These are phyloP conservation scores for Heterobasidion occidentale DNA, from an alignment of 1,284 basidiomycete species.

Conservation along the genomic window DNA sequence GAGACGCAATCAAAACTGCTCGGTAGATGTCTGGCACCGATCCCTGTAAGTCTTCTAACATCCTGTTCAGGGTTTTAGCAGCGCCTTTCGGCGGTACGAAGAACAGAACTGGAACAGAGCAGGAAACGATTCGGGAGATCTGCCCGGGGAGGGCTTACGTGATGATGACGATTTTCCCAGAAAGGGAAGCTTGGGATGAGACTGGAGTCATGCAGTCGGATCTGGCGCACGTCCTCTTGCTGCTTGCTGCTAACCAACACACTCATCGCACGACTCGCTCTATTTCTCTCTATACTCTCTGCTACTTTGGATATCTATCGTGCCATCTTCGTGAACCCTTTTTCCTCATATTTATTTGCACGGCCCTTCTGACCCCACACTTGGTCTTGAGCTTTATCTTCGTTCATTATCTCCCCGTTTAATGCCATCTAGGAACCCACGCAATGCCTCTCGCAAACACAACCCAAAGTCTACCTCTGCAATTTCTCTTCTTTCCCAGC, in stretches of 20 bases:
- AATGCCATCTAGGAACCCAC: slow-evolving; percentile 10
- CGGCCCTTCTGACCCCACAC: background rate
- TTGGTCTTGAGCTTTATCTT: background rate
- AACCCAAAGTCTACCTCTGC: slow-evolving; percentile 2
- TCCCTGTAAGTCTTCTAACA: too few species aligned
- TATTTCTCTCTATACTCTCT: background rate
- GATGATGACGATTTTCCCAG: background rate
- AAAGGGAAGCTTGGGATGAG: background rate
- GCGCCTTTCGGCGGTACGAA: too few species aligned
- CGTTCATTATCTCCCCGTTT: slow-evolving; percentile 6
- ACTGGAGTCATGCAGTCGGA: background rate
- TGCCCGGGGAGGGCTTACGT: too few species aligned
- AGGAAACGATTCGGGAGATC: too few species aligned
- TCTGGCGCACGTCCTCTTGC: background rate
- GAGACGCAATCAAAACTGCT: too few species aligned
- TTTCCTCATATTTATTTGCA: background rate
- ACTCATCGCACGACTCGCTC: background rate
- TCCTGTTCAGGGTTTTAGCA: too few species aligned
- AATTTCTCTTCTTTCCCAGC: slow-evolving; percentile 7
- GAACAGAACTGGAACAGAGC: too few species aligned
- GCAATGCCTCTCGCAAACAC: slow-evolving; percentile 9
- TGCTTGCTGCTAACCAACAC: background rate
- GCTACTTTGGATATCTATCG: background rate
- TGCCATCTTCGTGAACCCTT: background rate
- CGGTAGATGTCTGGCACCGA: too few species aligned